A percentile compares a stretch with the other conserved stretches of the same genome.
Evolutionary conservation across 1,139 yeast species (phyloP).

Genomic region (Barnettozyma hawaiiensis): DNA sequence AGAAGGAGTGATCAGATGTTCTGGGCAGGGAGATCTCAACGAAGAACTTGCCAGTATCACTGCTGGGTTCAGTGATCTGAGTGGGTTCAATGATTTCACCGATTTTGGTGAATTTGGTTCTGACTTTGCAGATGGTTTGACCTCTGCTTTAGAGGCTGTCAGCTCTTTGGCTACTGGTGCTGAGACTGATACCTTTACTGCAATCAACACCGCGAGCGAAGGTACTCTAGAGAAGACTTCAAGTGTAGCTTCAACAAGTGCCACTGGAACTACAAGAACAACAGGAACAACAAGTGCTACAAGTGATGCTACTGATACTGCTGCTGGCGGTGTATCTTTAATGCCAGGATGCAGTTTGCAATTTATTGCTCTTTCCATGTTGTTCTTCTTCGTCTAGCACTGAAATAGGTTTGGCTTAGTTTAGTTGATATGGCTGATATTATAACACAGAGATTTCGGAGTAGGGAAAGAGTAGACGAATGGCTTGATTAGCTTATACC

Average conservation of each 20-base stretch:
- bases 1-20: not conserved
- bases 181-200: not conserved
- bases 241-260: not conserved
- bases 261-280: not conserved
- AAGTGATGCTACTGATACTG: not conserved
- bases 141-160: not conserved
- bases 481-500: too few relatives aligned
- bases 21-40: not conserved
- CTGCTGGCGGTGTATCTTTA: not conserved
- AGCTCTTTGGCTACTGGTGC: not conserved
- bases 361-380: not conserved
- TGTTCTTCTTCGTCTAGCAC: not conserved
- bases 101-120: not conserved
- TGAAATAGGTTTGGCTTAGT: too few relatives aligned
- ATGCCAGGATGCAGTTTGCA: not conserved
- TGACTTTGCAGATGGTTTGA: not conserved
- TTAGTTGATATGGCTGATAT: too few relatives aligned
- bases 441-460: too few relatives aligned
- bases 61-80: not conserved
- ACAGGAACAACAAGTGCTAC: not conserved
- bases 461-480: too few relatives aligned
- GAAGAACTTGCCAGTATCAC: not conserved
- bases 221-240: not conserved
- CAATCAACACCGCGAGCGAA: not conserved
- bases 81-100: not conserved